Evolutionary conservation across 2,329 filamentous ascomycete genomes (phyloP), one percentile per base, ranked within the genome.

Genomic region (Colletotrichum higginsianum): DNA sequence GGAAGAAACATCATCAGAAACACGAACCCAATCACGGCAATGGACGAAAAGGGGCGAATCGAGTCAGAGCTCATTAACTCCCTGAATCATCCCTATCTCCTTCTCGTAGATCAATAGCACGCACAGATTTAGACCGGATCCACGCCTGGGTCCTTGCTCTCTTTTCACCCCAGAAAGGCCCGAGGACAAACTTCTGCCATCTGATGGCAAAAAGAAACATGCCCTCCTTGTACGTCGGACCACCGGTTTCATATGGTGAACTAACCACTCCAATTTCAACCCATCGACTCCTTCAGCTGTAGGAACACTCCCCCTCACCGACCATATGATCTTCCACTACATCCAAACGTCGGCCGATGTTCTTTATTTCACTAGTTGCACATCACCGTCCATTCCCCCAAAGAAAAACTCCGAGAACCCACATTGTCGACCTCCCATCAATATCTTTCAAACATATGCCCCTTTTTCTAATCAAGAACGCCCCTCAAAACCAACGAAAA

Each of bases 371-470:
- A 12, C 23, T 62, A 52, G 47, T 13, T 18, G 42, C n/a, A 40
- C 21, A n/a, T 62, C 21, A 21, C 23, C 30, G n/a, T 38, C 42
- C 21, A 38, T 11, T 9, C 35, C 35, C 35, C 35, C 7, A 26
- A 23, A 18, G 15, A 49, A 50, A 40, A 3, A 13, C 21, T 16
- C 60, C 47, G 44, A 47, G 23, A 42, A 46, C 40, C 49, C 50
- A 61, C 50, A n/a, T 55, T 42, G 18, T 57, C 44, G 49, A 23
- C 30, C 49, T 21, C 21, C n/a, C 40, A 50, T 23, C 42, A 18
- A 50, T 67, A 38, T 47, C 40, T 56, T 62, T 70, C 67, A 70
- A 70, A 70, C 56, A n/a, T 23, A 38, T 35, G 35, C 35, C 55
- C 40, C 55, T 30, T 42, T 61, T 66, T 61, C 38, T 40, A n/a